Percentiles rank a stretch among this genome's conserved stretches.
Conservation (phyloP, 2,329 filamentous ascomycete species). For the Thielaviopsis euricoi region DNA sequence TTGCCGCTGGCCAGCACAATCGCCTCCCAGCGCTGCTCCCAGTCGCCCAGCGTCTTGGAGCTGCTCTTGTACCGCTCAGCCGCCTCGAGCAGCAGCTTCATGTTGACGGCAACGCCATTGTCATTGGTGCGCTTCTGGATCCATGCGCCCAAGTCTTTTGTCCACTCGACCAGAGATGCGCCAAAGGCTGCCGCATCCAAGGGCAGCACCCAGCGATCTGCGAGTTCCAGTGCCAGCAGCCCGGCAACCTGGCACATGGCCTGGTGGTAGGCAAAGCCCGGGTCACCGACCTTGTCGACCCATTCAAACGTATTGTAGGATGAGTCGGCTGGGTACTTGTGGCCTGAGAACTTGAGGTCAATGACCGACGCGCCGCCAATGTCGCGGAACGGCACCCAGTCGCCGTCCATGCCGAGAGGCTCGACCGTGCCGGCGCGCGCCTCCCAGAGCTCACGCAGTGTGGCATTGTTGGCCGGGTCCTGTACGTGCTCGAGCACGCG, state of each 20-base stretch:
- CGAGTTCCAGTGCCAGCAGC: constrained; percentile 69
- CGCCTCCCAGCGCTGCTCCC: constrained; percentile 63
- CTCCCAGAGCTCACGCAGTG: constrained; percentile 65
- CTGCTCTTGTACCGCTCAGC: constrained; percentile 37
- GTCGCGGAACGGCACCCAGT: constrained; percentile 82
- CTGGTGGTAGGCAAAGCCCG: constrained; percentile 65
- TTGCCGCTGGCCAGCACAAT: constrained; percentile 54
- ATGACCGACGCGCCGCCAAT: constrained; percentile 79
- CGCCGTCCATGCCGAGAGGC: constrained; percentile 56
- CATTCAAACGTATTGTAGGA: constrained; percentile 84
- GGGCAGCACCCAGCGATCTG: constrained; percentile 65
- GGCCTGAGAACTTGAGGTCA: constrained; percentile 62
- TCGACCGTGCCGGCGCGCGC: constrained; percentile 42
- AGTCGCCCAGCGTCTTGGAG: constrained; percentile 39
- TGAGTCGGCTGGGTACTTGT: constrained; percentile 55
- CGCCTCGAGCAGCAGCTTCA: constrained; percentile 32
- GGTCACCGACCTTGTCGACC: constrained; percentile 68
- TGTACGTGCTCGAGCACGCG: constrained; percentile 57
- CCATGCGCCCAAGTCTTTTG: constrained; percentile 51
- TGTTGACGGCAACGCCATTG: constrained; percentile 2
- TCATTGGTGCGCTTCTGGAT: constrained; percentile 35
- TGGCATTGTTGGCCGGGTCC: constrained; percentile 56
- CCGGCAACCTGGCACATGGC: constrained; percentile 64
- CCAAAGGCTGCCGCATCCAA: constrained; percentile 68
- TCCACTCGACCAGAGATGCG: constrained; percentile 43